phyloP scores from a whole-genome alignment of 2,329 filamentous ascomycete species.

The Orbilia oligospora region DNA sequence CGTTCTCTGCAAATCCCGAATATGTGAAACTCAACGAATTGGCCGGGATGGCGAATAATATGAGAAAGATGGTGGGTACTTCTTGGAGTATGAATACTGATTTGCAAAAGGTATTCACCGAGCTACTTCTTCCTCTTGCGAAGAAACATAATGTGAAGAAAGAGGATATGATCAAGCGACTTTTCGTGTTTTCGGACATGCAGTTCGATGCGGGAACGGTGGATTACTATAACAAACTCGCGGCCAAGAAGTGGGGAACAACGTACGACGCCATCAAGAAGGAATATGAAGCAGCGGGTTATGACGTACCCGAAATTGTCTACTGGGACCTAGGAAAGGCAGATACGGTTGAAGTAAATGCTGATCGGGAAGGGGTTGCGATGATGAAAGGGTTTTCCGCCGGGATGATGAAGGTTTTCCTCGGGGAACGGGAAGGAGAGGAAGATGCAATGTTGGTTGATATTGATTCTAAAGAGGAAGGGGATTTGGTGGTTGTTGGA shows the following conservation, averaged over 20 bases:
- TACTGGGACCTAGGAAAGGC: conserved; percentile 74
- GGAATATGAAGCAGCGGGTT: conserved; percentile 70
- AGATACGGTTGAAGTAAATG: conserved; percentile 69
- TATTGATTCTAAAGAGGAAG: conserved; percentile 65
- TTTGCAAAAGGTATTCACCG: conserved; percentile 72
- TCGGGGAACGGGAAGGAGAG: conserved; percentile 67
- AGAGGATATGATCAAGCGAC: conserved; percentile 74
- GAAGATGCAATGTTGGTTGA: conserved; percentile 69
- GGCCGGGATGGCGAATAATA: conserved; percentile 68
- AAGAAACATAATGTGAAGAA: conserved; percentile 70
- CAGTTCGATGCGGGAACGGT: conserved; percentile 70
- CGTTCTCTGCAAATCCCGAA: conserved; percentile 69
- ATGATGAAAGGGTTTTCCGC: conserved; percentile 74
- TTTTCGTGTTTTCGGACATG: conserved; percentile 76
- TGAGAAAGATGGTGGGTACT: conserved; percentile 64
- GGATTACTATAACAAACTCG: neutral
- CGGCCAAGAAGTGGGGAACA: conserved; percentile 66
- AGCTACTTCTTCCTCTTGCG: conserved; percentile 73
- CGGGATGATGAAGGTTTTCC: conserved; percentile 54
- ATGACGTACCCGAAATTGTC: conserved; percentile 74
- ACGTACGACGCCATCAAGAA: conserved; percentile 71
- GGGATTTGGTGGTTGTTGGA: conserved; percentile 24
- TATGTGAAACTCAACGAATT: conserved; percentile 68
- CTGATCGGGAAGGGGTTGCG: conserved; percentile 74
- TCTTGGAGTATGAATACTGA: conserved; percentile 70